A percentile compares a stretch with the other conserved stretches of the same genome.
Evolutionary conservation across 2,329 filamentous ascomycete genomes (phyloP).

Genomic region (Hymenotorrendiella dingleyae): DNA sequence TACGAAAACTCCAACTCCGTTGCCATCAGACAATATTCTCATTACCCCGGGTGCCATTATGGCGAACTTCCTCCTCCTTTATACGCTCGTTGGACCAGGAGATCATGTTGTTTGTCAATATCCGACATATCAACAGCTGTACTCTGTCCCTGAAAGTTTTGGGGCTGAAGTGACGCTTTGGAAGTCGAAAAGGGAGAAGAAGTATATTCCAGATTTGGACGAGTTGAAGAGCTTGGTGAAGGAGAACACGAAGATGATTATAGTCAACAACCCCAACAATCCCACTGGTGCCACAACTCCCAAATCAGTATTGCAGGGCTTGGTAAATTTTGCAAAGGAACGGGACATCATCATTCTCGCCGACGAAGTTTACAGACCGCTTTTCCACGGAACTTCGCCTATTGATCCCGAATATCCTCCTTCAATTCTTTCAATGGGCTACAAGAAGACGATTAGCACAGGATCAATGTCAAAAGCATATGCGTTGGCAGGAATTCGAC

Average conservation of each 20-base stretch:
- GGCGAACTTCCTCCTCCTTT: constrained; percentile 78
- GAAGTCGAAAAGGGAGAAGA: constrained; percentile 58
- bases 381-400: constrained; percentile 55
- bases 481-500: constrained; percentile 70
- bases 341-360: constrained; percentile 62
- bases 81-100: constrained; percentile 62
- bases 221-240: constrained; percentile 61
- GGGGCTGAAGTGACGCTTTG: constrained; percentile 75
- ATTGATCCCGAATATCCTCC: constrained; percentile 47
- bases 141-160: constrained; percentile 65
- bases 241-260: constrained; percentile 64
- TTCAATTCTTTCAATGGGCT: constrained; percentile 65
- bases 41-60: constrained; percentile 76
- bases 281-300: constrained; percentile 70
- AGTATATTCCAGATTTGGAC: constrained; percentile 61
- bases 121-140: constrained; percentile 82
- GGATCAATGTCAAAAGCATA: constrained; percentile 85
- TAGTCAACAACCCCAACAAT: constrained; percentile 75
- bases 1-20: constrained; percentile 40
- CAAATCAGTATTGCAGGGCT: constrained; percentile 49
- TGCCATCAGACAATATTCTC: constrained; percentile 59
- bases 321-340: constrained; percentile 58
- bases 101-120: constrained; percentile 85
- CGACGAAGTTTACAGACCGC: constrained; percentile 79
- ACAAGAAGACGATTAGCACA: constrained; percentile 64